A percentile compares a stretch with the other conserved stretches of the same genome.
phyloP scores from a whole-genome alignment of 768 basidiomycete species.

The Chalciporus sphaerocephalus region DNA sequence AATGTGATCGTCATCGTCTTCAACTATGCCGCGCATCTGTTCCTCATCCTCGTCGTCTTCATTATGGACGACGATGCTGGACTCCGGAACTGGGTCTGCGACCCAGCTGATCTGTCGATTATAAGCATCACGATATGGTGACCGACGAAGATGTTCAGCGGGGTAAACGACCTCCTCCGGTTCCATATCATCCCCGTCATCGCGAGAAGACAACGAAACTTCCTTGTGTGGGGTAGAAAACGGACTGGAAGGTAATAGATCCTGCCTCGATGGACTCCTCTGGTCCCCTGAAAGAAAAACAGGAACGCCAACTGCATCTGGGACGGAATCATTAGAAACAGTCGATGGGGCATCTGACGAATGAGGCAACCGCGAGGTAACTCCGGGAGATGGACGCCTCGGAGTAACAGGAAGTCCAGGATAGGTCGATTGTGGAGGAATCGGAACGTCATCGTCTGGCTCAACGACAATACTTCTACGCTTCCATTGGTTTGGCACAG shows the following conservation, averaged over 20 bases:
- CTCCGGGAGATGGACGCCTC: slow-evolving; percentile 32
- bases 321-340: slow-evolving; percentile 41
- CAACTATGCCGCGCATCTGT: slow-evolving; percentile 31
- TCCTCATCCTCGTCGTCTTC: slow-evolving; percentile 44
- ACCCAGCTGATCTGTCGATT: slow-evolving; percentile 73
- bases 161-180: slow-evolving; percentile 60
- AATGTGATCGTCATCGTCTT: slow-evolving; percentile 46
- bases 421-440: slow-evolving; percentile 36
- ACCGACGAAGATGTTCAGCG: slow-evolving; percentile 50
- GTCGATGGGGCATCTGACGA: slow-evolving; percentile 50
- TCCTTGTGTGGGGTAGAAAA: slow-evolving; percentile 71
- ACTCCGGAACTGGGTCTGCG: slow-evolving; percentile 62
- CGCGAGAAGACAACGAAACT: slow-evolving; percentile 41
- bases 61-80: slow-evolving; percentile 60
- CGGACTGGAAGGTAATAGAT: slow-evolving; percentile 63
- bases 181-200: slow-evolving; percentile 50
- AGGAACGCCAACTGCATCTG: slow-evolving; percentile 45
- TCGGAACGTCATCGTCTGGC: slow-evolving; percentile 59
- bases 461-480: slow-evolving; percentile 66
- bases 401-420: slow-evolving; percentile 42
- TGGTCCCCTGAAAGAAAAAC: slow-evolving; percentile 42
- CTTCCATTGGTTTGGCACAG: slow-evolving; percentile 39
- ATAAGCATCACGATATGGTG: slow-evolving; percentile 45
- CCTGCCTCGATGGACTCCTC: slow-evolving; percentile 49
- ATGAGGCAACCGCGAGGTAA: slow-evolving; percentile 40